Conservation (phyloP, 2,329 filamentous ascomycete species). For the Ceratocystis albifundus region DNA sequence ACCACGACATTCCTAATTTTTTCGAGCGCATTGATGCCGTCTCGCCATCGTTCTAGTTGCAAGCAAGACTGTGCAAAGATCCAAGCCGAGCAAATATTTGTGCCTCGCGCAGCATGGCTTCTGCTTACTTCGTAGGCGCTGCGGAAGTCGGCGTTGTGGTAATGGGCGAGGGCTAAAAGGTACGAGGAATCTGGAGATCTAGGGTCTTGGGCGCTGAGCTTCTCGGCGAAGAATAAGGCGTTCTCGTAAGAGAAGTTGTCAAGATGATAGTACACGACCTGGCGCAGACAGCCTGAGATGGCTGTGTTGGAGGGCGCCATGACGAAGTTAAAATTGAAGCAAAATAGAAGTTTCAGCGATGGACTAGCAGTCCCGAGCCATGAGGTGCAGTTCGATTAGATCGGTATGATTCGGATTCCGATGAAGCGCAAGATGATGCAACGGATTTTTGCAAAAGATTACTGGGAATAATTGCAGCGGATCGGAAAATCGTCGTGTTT, state of each 20-base stretch:
- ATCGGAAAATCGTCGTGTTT: background rate
- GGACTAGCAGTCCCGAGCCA: conserved; percentile 21
- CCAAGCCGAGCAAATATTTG: conserved; percentile 78
- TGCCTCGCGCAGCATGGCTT: conserved; percentile 54
- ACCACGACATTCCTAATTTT: conserved; percentile 67
- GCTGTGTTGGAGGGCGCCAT: conserved; percentile 43
- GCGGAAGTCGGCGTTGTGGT: conserved; percentile 69
- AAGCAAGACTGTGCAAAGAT: conserved; percentile 85
- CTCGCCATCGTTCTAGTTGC: conserved; percentile 62
- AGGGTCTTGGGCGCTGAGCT: conserved; percentile 72
- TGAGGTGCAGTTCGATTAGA: conserved; percentile 4
- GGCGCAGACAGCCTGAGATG: conserved; percentile 43
- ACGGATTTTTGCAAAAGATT: background rate
- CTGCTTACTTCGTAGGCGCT: conserved; percentile 78
- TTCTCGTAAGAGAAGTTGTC: conserved; percentile 85
- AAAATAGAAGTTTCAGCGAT: conserved; percentile 12
- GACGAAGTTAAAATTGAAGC: conserved; percentile 23
- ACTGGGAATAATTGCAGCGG: background rate
- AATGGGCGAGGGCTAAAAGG: conserved; percentile 72
- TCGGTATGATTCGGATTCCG: background rate
- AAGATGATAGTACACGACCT: conserved; percentile 57
- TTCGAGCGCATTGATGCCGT: conserved; percentile 75
- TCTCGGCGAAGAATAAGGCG: conserved; percentile 84
- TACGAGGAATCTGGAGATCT: conserved; percentile 70
- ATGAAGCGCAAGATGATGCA: background rate